A percentile compares a stretch with the other conserved stretches of the same genome.
Evolutionary conservation across 305 asterid species (phyloP).

Genomic region (Salvia sclarea): DNA sequence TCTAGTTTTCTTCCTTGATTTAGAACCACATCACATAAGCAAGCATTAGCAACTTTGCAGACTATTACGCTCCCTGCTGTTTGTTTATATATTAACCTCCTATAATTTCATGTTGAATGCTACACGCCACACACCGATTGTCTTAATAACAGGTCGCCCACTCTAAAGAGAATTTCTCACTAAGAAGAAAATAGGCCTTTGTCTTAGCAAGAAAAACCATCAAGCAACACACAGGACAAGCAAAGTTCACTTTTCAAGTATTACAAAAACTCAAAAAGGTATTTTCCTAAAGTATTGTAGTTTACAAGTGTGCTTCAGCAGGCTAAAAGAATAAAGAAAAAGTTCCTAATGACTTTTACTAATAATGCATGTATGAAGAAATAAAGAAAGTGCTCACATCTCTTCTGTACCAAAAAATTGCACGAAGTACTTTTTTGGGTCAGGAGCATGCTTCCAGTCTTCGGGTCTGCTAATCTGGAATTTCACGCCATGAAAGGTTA

Average conservation of each 20-base stretch:
- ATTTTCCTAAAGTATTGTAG: neutral
- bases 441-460: constrained; percentile 69
- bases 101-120: neutral
- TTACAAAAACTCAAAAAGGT: constrained; percentile 6
- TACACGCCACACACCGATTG: constrained; percentile 1
- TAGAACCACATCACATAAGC: neutral
- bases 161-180: neutral
- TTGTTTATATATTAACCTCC: neutral
- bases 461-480: constrained; percentile 86
- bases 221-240: constrained; percentile 8
- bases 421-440: constrained; percentile 85
- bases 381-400: constrained; percentile 57
- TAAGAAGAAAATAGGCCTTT: neutral
- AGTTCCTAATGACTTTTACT: neutral
- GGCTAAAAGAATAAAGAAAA: neutral
- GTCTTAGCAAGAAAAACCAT: constrained; percentile 5
- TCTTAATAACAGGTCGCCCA: neutral
- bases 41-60: constrained; percentile 7
- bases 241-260: constrained; percentile 19
- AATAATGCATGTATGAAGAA: constrained; percentile 23
- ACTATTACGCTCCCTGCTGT: neutral
- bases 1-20: neutral
- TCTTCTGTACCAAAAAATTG: constrained; percentile 84
- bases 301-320: neutral
- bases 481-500: constrained; percentile 35